These are phyloP conservation scores for Niveomyces coronatus DNA, from an alignment of 2,329 filamentous ascomycete species.

Conservation along the genomic window DNA sequence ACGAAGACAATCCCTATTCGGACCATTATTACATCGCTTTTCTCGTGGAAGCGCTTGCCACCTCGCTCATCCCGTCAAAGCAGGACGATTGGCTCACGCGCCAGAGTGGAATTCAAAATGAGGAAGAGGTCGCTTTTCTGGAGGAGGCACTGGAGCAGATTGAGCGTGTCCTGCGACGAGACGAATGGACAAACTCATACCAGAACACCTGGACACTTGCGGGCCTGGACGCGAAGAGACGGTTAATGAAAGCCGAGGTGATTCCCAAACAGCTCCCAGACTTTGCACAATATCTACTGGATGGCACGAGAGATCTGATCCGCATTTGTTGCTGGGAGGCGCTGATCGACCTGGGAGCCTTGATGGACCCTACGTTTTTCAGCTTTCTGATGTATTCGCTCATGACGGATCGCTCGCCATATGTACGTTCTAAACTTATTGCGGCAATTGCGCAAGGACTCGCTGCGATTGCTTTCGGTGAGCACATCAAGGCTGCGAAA, in stretches of 20 bases:
- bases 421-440: conserved; percentile 49
- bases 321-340: conserved; percentile 57
- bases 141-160: conserved; percentile 50
- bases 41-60: conserved; percentile 55
- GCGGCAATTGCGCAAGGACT: conserved; percentile 49
- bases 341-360: conserved; percentile 51
- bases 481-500: conserved; percentile 38
- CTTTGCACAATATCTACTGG: conserved; percentile 55
- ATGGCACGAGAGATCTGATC: conserved; percentile 51
- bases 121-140: conserved; percentile 39
- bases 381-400: conserved; percentile 46
- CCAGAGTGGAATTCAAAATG: conserved; percentile 34
- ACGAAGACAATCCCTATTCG: conserved; percentile 77
- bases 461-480: conserved; percentile 54
- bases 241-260: conserved; percentile 53
- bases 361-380: conserved; percentile 45
- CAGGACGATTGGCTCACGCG: conserved; percentile 34
- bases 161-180: conserved; percentile 55
- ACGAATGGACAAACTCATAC: conserved; percentile 58
- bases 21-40: conserved; percentile 83
- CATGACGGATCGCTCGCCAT: conserved; percentile 54
- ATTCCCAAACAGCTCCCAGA: conserved; percentile 43
- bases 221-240: conserved; percentile 49
- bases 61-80: conserved; percentile 43
- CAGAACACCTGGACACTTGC: conserved; percentile 58